A percentile compares a stretch with the other conserved stretches of the same genome.
Conservation (phyloP, 805 yeast genomes). For the Komagataella populi region DNA sequence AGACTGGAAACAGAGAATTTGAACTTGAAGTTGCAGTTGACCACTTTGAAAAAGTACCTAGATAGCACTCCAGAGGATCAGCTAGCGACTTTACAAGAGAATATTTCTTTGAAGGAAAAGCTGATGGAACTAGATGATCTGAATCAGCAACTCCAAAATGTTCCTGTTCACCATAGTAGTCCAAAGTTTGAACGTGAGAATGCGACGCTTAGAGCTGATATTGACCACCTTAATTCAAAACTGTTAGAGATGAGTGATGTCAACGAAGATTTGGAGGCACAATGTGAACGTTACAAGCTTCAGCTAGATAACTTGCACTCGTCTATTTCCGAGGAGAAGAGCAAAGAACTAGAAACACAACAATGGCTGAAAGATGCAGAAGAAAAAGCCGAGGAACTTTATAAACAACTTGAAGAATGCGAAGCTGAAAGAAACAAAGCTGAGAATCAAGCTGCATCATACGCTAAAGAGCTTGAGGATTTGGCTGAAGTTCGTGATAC, state of each 20-base stretch:
- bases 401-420: not conserved
- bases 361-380: not conserved
- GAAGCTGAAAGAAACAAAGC: not conserved
- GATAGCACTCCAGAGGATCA: not conserved
- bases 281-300: not conserved
- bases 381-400: not conserved
- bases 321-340: not conserved
- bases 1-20: not conserved
- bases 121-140: not conserved
- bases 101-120: not conserved
- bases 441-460: not conserved
- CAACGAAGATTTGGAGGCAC: slow-evolving; percentile 17
- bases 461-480: not conserved
- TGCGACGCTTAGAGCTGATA: not conserved
- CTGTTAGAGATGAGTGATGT: slow-evolving; percentile 40
- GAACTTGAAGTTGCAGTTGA: not conserved
- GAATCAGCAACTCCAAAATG: not conserved
- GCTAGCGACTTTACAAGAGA: not conserved
- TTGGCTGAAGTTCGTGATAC: not conserved
- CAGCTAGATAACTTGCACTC: not conserved
- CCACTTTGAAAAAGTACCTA: not conserved
- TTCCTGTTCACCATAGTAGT: not conserved
- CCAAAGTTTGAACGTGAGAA: not conserved
- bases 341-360: not conserved
- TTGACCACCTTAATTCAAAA: slow-evolving; percentile 32